A percentile compares a stretch with the other conserved stretches of the same genome.
Evolutionary conservation across 495 filamentous ascomycete genomes (phyloP).

Genomic region (Tetracladium marchalianum): DNA sequence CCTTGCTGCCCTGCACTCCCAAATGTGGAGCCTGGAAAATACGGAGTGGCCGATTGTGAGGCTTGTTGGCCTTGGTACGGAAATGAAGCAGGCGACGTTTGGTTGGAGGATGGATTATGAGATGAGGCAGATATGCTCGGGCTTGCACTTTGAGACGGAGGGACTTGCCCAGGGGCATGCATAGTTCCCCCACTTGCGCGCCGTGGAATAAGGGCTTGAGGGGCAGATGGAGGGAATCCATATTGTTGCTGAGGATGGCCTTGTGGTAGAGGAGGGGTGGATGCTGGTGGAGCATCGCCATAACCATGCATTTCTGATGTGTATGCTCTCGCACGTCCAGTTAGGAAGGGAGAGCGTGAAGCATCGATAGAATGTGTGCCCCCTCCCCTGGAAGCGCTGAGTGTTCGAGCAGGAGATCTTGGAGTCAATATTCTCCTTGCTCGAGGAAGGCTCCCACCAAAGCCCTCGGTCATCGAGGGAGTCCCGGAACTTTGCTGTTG

Average conservation of each 20-base stretch:
- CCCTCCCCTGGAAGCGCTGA: constrained; percentile 31
- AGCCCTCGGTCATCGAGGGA: constrained; percentile 20
- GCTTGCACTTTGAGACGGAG: constrained; percentile 42
- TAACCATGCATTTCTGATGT: constrained; percentile 14
- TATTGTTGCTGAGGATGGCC: constrained; percentile 16
- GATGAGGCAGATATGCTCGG: constrained; percentile 43
- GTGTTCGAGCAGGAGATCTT: constrained; percentile 44
- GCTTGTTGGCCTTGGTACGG: constrained; percentile 13
- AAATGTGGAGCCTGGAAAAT: constrained; percentile 21
- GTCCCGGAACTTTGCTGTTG: constrained; percentile 11
- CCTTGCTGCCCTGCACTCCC: constrained; percentile 18
- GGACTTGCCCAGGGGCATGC: constrained; percentile 26
- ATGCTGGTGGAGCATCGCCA: constrained; percentile 20
- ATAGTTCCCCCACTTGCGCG: constrained; percentile 30
- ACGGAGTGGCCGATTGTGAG: constrained; percentile 14
- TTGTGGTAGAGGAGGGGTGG: constrained; percentile 17
- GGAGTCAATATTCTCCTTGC: constrained; percentile 52
- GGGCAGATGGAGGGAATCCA: constrained; percentile 27
- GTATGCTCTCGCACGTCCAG: constrained; percentile 11
- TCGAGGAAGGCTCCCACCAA: constrained; percentile 21
- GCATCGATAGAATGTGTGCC: constrained; percentile 36
- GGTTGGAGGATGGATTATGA: constrained; percentile 35
- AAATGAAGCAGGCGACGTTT: constrained; percentile 30
- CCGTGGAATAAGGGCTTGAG: constrained; percentile 31
- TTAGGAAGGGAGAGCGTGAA: constrained; percentile 25